Base-by-base conservation (phyloP, 495 filamentous ascomycete species). In the Xylaria scruposa region DNA sequence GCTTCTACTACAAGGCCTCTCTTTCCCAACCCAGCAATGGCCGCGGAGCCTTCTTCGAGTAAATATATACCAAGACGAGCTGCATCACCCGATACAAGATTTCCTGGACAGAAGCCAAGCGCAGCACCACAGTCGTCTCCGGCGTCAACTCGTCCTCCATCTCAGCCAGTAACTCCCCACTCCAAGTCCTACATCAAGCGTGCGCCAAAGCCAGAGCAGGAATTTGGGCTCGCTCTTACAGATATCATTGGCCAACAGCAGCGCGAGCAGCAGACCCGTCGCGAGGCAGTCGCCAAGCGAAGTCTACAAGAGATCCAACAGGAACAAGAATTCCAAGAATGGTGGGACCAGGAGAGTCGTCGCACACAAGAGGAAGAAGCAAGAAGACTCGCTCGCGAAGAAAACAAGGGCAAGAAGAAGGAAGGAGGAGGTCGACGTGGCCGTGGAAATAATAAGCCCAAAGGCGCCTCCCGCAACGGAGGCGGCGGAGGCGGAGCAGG, bases 251-350 rank as follows among this genome's bases (percentile, higher is more conserved):
- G 89, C 19, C 91, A 95, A 77, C 93, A 99, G 81, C 89, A 91
- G 78, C 89, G 88, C 8, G 95, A 97, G 72, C 96, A 98, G 75
- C 89, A 94, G 70, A 85, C 89, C 63, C 88, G 96, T 72, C 90
- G 88, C 51, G 94, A 97, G 80, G 93, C 93, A n/a, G 89, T 86
- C 0, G 91, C 92, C 2, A 97, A 97, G 79, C 87, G 95, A 53
- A 94, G 91, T 70, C 80, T 99, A 51, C 88, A 95, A 76, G 96
- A 98, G 51, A 99, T 99, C 73, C 97, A 99, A 77, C 88, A 92
- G 63, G 96, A 99, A 79, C 96, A 99, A 79, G 93, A 94, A 44
- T 99, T 99, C 81, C 93, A 97, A 79, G 91, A 95, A 77, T 99
- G 97, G 96, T 99, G 96, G 96, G 95, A 98, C 73, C 88, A 91